Base-by-base conservation (phyloP, 139 green algal genomes). In the Chara braunii region DNA sequence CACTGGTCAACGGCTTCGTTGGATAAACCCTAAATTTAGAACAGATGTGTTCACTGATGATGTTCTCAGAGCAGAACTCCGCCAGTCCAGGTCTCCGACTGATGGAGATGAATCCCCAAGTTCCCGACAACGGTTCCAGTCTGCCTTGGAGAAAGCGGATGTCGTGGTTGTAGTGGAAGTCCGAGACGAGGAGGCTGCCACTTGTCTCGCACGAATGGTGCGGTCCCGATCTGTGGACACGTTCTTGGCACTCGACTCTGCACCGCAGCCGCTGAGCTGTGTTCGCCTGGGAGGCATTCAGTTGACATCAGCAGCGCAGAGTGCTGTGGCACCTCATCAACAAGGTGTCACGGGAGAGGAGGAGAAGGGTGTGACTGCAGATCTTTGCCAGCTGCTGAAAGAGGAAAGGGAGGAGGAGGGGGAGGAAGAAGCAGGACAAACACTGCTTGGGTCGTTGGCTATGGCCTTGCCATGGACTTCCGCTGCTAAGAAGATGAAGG, bases 341-440 rank as follows among this genome's bases (percentile, higher is more conserved):
- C 18, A 48, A 48, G 18, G 18, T 48, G 40, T 18, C 50, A 29
- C 31, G 2, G 14, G 52, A 71, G 62, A 31, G 28, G 18, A 31
- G 62, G 6, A n/a, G 62, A 28, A 50, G n/a, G 12, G 37, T 67
- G 42, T 9, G n/a, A 63, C 42, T 14, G 42, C 42, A 35, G 29
- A 43, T 31, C 12, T 67, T 26, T 37, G 42, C 23, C 14, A 53
- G 18, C 45, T 40, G 50, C 45, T 23, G 50, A 23, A 56, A 40
- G n/a, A 59, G 45, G 14, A 14, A 18, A 14, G 12, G 32, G 22
- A 64, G 29, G 29, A 64, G 26, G 11, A 64, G 11, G 9, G 61
- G 11, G 59, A 65, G 24, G 12, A 9, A 64, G 11, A 9, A n/a
- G 24, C 9, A 9, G 11, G 9, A 9, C 14, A 64, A 55, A 11